Conservation (phyloP, 1,284 basidiomycete species). For the Tausonia pullulans region DNA sequence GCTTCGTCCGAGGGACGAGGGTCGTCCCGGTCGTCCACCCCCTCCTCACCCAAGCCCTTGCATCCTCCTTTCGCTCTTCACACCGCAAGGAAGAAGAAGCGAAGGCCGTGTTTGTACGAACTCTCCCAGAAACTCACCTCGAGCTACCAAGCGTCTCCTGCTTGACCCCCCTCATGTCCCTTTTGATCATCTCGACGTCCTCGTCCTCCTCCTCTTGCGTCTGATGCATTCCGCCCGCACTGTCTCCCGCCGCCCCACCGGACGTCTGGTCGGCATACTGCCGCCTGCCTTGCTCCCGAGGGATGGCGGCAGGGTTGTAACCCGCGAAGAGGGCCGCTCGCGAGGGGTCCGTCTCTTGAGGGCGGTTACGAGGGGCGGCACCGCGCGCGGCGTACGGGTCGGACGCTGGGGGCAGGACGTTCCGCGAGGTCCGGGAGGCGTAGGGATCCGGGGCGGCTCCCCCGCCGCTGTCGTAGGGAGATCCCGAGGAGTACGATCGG, state of each 20-base stretch:
- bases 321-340: constrained; percentile 13
- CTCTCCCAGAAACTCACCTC: constrained; percentile 33
- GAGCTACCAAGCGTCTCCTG: constrained; percentile 86
- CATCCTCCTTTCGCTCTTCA: neutral
- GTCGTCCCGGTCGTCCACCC: neutral
- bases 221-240: constrained; percentile 28
- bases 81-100: neutral
- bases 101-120: neutral
- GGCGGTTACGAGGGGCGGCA: neutral
- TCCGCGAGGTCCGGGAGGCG: constrained; percentile 17
- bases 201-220: constrained; percentile 75
- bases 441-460: constrained; percentile 36
- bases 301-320: constrained; percentile 15
- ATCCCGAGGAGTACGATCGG: constrained; percentile 46
- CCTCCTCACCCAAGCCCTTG: neutral
- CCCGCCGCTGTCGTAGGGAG: neutral
- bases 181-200: constrained; percentile 92
- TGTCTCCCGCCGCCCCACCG: constrained; percentile 24
- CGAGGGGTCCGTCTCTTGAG: constrained; percentile 5
- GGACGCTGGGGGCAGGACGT: neutral
- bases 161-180: constrained; percentile 80
- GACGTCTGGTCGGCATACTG: constrained; percentile 15
- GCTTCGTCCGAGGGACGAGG: neutral
- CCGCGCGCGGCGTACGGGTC: constrained; percentile 9
- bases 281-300: constrained; percentile 6